Percentiles rank a stretch among this genome's conserved stretches.
These are phyloP conservation scores for Yamadazyma blattariae DNA, from an alignment of 1,139 yeast genomes.

Conservation along the genomic window DNA sequence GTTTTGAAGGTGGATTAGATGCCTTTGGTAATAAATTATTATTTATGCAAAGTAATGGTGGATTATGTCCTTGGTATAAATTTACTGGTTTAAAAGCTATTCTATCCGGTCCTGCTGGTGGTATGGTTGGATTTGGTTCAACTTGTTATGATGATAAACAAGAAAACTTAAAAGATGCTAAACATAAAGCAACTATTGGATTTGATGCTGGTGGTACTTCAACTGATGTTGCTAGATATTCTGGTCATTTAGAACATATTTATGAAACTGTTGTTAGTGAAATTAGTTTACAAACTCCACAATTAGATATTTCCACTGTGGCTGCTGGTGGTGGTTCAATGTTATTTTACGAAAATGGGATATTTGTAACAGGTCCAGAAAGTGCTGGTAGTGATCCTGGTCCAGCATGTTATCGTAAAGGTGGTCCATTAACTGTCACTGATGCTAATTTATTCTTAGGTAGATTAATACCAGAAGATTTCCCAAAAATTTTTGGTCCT, in stretches of 20 bases:
- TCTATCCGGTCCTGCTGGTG: constrained; percentile 51
- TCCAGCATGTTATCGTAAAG: constrained; percentile 45
- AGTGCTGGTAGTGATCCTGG: constrained; percentile 50
- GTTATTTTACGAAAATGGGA: constrained; percentile 44
- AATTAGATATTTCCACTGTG: constrained; percentile 44
- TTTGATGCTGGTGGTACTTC: constrained; percentile 50
- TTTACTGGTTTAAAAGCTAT: constrained; percentile 48
- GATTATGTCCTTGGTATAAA: constrained; percentile 47
- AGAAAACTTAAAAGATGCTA: constrained; percentile 7
- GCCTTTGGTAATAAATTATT: constrained; percentile 42
- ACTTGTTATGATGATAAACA: constrained; percentile 35
- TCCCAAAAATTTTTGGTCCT: constrained; percentile 45
- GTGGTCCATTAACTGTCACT: constrained; percentile 47
- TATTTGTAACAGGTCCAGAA: constrained; percentile 48
- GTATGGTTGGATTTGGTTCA: constrained; percentile 48
- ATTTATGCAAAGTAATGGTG: constrained; percentile 51
- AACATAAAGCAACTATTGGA: constrained; percentile 39
- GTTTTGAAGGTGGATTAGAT: constrained; percentile 43
- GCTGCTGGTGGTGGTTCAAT: constrained; percentile 51
- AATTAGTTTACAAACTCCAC: constrained; percentile 44
- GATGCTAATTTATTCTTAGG: constrained; percentile 46
- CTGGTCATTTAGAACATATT: constrained; percentile 40
- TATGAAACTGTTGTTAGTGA: constrained; percentile 45
- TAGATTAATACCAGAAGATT: constrained; percentile 36
- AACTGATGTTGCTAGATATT: constrained; percentile 44